Evolutionary conservation across 2,329 filamentous ascomycete species (phyloP).

Genomic region (Apiospora saccharicola): DNA sequence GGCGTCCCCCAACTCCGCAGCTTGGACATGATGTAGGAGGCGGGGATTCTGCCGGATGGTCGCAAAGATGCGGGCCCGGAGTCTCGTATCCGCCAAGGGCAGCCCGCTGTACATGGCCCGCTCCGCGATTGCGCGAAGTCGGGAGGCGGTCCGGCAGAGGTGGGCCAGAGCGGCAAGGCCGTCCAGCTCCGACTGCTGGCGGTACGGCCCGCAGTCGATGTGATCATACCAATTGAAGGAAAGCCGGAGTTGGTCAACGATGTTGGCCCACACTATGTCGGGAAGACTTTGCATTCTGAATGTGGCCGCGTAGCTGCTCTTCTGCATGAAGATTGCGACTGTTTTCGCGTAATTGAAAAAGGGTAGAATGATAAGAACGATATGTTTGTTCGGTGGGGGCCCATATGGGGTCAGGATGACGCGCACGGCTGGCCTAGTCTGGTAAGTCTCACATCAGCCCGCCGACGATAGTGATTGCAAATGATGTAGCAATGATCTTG

Average conservation of each 20-base stretch:
- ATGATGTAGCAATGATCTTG: too few species aligned
- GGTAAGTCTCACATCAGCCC: too few species aligned
- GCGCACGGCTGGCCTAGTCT: too few species aligned
- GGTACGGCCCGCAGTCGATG: neutral
- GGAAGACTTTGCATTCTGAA: too few species aligned
- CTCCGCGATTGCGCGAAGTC: neutral
- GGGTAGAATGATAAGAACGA: too few species aligned
- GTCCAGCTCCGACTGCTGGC: neutral
- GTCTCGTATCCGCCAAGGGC: neutral
- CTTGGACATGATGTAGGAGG: neutral
- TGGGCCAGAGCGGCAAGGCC: neutral
- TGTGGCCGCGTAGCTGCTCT: too few species aligned
- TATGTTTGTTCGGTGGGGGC: too few species aligned
- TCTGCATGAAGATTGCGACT: too few species aligned
- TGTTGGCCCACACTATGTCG: neutral
- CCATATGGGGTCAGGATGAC: too few species aligned
- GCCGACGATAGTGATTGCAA: too few species aligned
- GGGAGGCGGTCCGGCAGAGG: neutral
- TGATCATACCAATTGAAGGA: neutral
- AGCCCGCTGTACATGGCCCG: neutral
- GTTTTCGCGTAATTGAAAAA: too few species aligned
- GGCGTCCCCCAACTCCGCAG: neutral
- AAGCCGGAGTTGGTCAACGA: neutral
- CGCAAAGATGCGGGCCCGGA: neutral
- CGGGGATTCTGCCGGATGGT: neutral